Base-by-base conservation (phyloP, 1,284 basidiomycete species). In the Hortiboletus rubellus region DNA sequence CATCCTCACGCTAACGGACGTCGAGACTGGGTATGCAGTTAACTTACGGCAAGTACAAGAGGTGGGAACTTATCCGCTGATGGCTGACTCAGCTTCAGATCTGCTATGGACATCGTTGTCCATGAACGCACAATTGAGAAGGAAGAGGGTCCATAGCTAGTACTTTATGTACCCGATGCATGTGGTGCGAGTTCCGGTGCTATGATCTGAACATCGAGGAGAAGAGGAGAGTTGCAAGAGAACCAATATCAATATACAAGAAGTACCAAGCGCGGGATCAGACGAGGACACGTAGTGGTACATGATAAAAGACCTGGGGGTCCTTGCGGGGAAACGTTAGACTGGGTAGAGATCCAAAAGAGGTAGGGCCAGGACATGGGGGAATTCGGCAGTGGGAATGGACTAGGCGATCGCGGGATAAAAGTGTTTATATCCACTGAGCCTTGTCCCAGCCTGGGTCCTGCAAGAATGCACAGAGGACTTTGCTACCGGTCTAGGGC, bases 381-480 rank as follows among this genome's bases (percentile, higher is more conserved):
- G 44, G 48, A 31, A 41, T 50, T 47, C 7, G 47, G 24, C 27
- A 46, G 18, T 30, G 47, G 11, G 34, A 38, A 47, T 30, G 40
- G 9, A 47, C 27, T 50, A 22, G n/a, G 43, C 33, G 50, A 44
- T 46, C 14, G 38, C 24, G n/a, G 53, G 33, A 44, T 27, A n/a
- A 42, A n/a, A 14, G n/a, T 12, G 30, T 37, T 82, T 72, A 91
- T 56, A 83, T 71, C 89, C 89, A 92, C 68, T 90, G 87, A 3
- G 81, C 62, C 74, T 84, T 90, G 61, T 92, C 90, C 91, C 91
- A 93, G 60, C 82, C 82, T 43, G 91, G 90, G 72, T 94, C 91
- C 77, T 99, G 96, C 46, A 99, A 77, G 78, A 99, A 99, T 8
- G 96, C 96, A 63, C 94, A 96, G 17, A 99, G 80, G 8, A 98